Conservation (phyloP, 495 filamentous ascomycete species). For the Penicillium steckii region DNA sequence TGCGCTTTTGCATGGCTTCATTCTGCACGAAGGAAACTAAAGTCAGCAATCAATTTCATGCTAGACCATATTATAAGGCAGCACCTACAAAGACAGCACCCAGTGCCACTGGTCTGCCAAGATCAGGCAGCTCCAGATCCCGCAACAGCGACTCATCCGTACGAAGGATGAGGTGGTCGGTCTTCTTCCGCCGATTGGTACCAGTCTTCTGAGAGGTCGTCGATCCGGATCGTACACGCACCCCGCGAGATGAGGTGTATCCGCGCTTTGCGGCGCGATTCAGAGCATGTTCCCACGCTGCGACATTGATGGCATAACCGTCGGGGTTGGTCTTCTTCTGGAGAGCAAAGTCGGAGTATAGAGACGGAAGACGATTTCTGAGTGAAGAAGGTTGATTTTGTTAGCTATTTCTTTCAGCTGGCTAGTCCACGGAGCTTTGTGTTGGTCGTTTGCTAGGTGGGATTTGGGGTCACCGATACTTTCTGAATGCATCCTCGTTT, state of each 20-base stretch:
- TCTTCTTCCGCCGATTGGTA: slow-evolving; percentile 20
- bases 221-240: slow-evolving; percentile 24
- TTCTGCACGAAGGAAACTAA: slow-evolving; percentile 33
- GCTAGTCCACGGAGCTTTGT: background rate
- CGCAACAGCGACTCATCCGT: slow-evolving; percentile 67
- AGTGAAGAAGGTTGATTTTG: background rate
- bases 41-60: background rate
- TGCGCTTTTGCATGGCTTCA: slow-evolving; percentile 66
- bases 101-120: slow-evolving; percentile 79
- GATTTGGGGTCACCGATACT: slow-evolving; percentile 35
- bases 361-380: slow-evolving; percentile 83
- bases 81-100: slow-evolving; percentile 66
- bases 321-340: slow-evolving; percentile 84
- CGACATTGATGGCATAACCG: slow-evolving; percentile 81
- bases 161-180: slow-evolving; percentile 57
- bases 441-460: background rate
- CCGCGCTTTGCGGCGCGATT: slow-evolving; percentile 66
- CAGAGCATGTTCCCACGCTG: slow-evolving; percentile 79
- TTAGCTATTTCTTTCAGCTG: background rate
- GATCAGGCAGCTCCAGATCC: slow-evolving; percentile 73
- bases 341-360: slow-evolving; percentile 88
- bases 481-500: slow-evolving; percentile 65
- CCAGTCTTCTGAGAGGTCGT: slow-evolving; percentile 4
- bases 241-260: slow-evolving; percentile 49
- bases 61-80: background rate